Conservation (phyloP, 345 rosid genomes). For the Brassica napus region Da-Ae NC_063442.1:9627501-9628000, state of each 20-base stretch:
- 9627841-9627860: slow-evolving; percentile 18
- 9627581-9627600: neutral
- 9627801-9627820: slow-evolving; percentile 18
- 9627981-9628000: slow-evolving; percentile 20
- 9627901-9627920: slow-evolving; percentile 10
- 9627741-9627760: neutral
- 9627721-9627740: slow-evolving; percentile 12
- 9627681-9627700: slow-evolving; percentile 23
- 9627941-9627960: slow-evolving; percentile 34
- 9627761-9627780: neutral
- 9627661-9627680: slow-evolving; percentile 31
- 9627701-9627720: slow-evolving; percentile 20
- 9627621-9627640: slow-evolving; percentile 23
- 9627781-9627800: slow-evolving; percentile 21
- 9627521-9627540: neutral
- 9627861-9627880: neutral
- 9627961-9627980: slow-evolving; percentile 29
- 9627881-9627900: slow-evolving; percentile 25
- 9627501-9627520: slow-evolving; percentile 10
- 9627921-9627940: slow-evolving; percentile 14
- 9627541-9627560: neutral
- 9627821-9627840: slow-evolving; percentile 5
- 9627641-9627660: slow-evolving; percentile 12
- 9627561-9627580: neutral
- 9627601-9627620: slow-evolving; percentile 32